phyloP scores from a whole-genome alignment of 345 rosid species.

The Stellera chamaejasme region DNA sequence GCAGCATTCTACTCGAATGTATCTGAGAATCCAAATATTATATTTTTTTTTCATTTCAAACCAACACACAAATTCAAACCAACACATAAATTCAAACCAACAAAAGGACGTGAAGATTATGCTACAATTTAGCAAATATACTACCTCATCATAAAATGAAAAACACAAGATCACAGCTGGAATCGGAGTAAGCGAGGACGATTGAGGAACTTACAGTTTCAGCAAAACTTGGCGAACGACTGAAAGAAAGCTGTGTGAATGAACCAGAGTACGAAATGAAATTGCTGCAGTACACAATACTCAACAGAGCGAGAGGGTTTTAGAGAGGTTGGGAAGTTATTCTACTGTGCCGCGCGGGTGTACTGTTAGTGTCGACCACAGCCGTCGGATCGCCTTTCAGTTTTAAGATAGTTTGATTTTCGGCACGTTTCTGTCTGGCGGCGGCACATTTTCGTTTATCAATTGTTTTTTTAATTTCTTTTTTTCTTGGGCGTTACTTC shows the following conservation, averaged over 20 bases:
- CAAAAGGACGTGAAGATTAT: no score
- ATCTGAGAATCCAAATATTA: no score
- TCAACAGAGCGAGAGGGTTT: constrained; percentile 4
- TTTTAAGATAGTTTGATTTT: not conserved
- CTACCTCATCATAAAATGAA: not conserved
- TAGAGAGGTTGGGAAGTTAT: constrained; percentile 5
- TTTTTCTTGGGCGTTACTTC: no score
- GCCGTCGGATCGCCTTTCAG: not conserved
- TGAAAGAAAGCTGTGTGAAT: no score
- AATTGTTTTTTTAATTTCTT: no score
- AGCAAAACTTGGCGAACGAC: not conserved
- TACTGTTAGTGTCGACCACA: not conserved
- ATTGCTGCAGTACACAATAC: no score
- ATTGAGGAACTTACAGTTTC: not conserved
- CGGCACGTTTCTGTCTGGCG: no score
- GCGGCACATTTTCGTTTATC: no score
- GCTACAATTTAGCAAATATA: not conserved
- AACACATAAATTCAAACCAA: no score
- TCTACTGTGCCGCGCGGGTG: not conserved
- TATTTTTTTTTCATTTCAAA: no score
- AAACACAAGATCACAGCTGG: not conserved
- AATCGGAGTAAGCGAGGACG: not conserved
- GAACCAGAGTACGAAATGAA: not conserved
- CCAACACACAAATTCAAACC: no score
- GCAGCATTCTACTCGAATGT: no score